These are phyloP conservation scores for Pythium periplocum DNA, from an alignment of 352 stramenopile species.

Conservation along the genomic window DNA sequence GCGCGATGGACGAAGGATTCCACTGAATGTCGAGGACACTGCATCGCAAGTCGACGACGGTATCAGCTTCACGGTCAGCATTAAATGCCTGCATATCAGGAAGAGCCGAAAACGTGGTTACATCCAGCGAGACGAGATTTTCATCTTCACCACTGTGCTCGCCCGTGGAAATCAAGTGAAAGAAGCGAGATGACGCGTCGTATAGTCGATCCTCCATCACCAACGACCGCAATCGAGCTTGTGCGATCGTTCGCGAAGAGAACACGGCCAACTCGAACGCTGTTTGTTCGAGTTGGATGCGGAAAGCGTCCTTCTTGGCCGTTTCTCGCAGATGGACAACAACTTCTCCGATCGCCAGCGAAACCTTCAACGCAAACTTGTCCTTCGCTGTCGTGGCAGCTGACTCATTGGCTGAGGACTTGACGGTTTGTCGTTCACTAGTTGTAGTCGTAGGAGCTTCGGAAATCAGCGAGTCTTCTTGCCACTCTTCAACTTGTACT, in stretches of 20 bases:
- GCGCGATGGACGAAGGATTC: constrained; percentile 78
- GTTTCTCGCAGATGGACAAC: constrained; percentile 52
- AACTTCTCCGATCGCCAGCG: constrained; percentile 44
- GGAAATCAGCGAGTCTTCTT: neutral
- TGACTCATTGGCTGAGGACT: neutral
- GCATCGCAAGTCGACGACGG: constrained; percentile 51
- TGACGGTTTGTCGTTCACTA: constrained; percentile 2
- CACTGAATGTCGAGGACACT: constrained; percentile 77
- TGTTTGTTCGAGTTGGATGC: constrained; percentile 35
- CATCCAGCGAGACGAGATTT: constrained; percentile 46
- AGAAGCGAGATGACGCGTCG: constrained; percentile 35
- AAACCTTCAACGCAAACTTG: constrained; percentile 45
- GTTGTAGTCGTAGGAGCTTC: neutral
- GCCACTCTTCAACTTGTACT: neutral
- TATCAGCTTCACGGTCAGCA: constrained; percentile 17
- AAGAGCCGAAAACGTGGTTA: constrained; percentile 29
- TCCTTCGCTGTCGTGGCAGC: constrained; percentile 14
- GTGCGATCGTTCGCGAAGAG: constrained; percentile 37
- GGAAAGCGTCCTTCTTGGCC: constrained; percentile 41
- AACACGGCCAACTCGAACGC: constrained; percentile 44
- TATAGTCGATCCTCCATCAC: constrained; percentile 74
- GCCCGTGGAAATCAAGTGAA: constrained; percentile 64
- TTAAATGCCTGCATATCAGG: constrained; percentile 4
- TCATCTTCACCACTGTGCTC: constrained; percentile 8
- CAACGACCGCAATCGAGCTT: constrained; percentile 46